Conservation (phyloP, 768 basidiomycete genomes). For the Podaxis rugospora region DNA sequence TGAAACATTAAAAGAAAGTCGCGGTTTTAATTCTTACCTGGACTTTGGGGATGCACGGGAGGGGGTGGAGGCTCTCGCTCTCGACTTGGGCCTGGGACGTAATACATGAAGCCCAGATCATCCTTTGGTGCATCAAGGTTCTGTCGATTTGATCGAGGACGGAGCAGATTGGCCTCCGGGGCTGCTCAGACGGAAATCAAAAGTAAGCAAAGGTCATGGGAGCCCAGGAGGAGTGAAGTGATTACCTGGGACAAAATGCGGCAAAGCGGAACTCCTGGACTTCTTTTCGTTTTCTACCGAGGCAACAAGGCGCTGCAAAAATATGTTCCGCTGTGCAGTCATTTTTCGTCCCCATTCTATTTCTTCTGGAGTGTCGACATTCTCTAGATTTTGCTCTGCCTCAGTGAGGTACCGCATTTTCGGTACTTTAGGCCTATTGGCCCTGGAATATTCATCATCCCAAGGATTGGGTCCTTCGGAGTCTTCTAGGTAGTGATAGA, state of each 20-base stretch:
- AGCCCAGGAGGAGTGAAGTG: background rate
- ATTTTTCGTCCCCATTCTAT: constrained; percentile 73
- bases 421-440: constrained; percentile 61
- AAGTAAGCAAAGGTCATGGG: background rate
- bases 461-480: constrained; percentile 67
- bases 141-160: constrained; percentile 33
- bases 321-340: constrained; percentile 66
- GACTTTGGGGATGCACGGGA: constrained; percentile 1
- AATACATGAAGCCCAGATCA: constrained; percentile 44
- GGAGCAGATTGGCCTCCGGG: constrained; percentile 27
- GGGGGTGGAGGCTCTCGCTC: constrained; percentile 10
- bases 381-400: constrained; percentile 58
- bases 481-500: constrained; percentile 78
- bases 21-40: constrained; percentile 2
- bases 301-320: constrained; percentile 66
- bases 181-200: background rate
- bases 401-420: constrained; percentile 49
- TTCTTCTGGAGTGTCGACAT: constrained; percentile 76
- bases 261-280: constrained; percentile 29
- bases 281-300: constrained; percentile 50
- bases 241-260: constrained; percentile 45
- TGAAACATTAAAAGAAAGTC: background rate
- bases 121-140: constrained; percentile 37
- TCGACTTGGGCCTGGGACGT: constrained; percentile 31
- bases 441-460: constrained; percentile 57